phyloP scores from a whole-genome alignment of 352 stramenopile species.

The Achlya hypogyna region DNA sequence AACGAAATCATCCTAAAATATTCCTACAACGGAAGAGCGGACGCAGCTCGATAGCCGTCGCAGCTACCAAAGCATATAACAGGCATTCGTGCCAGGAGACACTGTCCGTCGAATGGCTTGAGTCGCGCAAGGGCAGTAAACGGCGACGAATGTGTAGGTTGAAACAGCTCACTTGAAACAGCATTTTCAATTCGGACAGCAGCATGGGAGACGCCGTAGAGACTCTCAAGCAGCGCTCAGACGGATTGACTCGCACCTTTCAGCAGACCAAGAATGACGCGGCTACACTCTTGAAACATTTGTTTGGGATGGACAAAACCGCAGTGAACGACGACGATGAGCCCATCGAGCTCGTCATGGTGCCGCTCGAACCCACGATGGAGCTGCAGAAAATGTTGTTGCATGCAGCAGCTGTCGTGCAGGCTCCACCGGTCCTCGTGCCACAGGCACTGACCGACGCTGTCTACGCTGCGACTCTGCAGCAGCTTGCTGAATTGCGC shows the following conservation, averaged over 20 bases:
- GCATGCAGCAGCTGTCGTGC: neutral
- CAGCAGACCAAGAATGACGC: neutral
- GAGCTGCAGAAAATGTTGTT: neutral
- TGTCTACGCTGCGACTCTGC: neutral
- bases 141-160: neutral
- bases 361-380: neutral
- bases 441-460: neutral
- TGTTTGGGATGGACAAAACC: neutral
- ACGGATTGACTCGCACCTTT: neutral
- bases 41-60: too few relatives aligned
- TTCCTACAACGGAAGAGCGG: too few relatives aligned
- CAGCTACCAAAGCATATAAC: too few relatives aligned
- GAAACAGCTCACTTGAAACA: neutral
- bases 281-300: neutral
- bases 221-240: neutral
- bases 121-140: too few relatives aligned
- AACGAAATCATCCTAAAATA: too few relatives aligned
- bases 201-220: neutral
- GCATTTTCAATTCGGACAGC: neutral
- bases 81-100: too few relatives aligned
- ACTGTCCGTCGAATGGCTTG: too few relatives aligned
- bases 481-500: constrained; percentile 4
- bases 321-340: neutral
- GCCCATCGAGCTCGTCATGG: neutral
- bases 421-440: neutral